Evolutionary conservation across 176 grass and related monocot genomes (phyloP).

Genomic region (Hsuehochloa calcarea): DNA sequence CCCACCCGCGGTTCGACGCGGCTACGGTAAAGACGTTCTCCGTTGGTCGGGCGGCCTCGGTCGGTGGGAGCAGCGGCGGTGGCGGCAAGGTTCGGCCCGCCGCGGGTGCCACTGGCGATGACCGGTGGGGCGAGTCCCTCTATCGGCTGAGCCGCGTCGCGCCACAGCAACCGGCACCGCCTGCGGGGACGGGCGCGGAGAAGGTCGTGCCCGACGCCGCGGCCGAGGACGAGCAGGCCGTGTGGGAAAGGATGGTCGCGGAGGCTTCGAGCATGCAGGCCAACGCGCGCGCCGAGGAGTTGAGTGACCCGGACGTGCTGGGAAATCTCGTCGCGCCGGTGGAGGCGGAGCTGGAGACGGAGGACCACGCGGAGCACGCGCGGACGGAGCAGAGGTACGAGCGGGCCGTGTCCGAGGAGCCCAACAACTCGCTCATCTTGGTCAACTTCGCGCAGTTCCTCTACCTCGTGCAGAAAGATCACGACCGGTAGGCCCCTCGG

Average conservation of each 20-base stretch:
- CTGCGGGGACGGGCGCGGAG: neutral
- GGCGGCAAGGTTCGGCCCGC: conserved; percentile 59
- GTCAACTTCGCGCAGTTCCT: conserved; percentile 91
- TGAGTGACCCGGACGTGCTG: conserved; percentile 48
- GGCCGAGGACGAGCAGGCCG: conserved; percentile 38
- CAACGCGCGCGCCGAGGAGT: conserved; percentile 38
- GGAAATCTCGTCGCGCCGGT: conserved; percentile 63
- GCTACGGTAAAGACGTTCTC: conserved; percentile 52
- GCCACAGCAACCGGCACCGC: conserved; percentile 9
- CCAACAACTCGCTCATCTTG: conserved; percentile 72
- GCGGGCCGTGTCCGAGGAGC: conserved; percentile 54
- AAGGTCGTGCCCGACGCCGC: neutral
- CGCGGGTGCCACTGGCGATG: conserved; percentile 58
- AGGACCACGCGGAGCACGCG: conserved; percentile 43
- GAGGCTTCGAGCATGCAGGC: conserved; percentile 62
- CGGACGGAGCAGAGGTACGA: conserved; percentile 58
- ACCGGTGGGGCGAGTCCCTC: conserved; percentile 42
- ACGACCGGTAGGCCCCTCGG: conserved; percentile 48
- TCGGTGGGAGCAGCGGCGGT: conserved; percentile 54
- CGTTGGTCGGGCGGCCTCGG: conserved; percentile 47
- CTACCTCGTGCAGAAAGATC: conserved; percentile 62
- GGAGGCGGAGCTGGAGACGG: conserved; percentile 50
- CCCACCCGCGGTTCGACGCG: conserved; percentile 30
- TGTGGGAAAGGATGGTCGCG: conserved; percentile 55
- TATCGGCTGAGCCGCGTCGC: conserved; percentile 8